Base-by-base conservation (phyloP, 2,329 filamentous ascomycete species). In the Ascochyta clinopodiicola region DNA sequence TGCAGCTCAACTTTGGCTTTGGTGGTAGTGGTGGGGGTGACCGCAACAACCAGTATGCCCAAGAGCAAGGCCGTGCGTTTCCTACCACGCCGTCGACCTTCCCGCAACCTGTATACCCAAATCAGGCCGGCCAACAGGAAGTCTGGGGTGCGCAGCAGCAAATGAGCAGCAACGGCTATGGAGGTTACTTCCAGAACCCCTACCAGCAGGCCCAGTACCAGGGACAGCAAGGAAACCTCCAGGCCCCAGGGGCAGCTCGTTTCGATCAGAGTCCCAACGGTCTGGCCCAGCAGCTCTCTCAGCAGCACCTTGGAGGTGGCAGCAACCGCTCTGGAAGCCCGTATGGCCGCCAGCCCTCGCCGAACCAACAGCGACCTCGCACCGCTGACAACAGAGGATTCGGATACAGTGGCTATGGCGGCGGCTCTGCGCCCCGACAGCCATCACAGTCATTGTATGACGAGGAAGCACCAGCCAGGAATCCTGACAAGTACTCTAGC, bases 221-320 rank as follows among this genome's bases (percentile, higher is more conserved):
- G 63, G 80, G 82, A 57, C 83, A 85, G 67, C 79, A 80, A 61
- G 74, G 72, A 31, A 75, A 75, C 52, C 67, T 75, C 38, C 77
- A 75, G 57, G 81, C 84, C 42, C 81, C 82, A 44, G 83, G 85
- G 61, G 75, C 80, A 48, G 78, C 81, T 56, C 76, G 76, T 79
- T 85, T 80, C 73, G 92, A 91, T 70, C 92, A 97, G 72, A 90
- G 89, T 65, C 96, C 94, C 67, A 95, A 92, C 68, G 93, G 92
- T 27, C 84, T 98, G 40, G 92, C 93, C 57, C 92, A 97, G 75
- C 95, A 99, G 76, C 96, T 98, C 77, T 96, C 94, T 55, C 92
- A 97, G 77, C 94, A 98, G 81, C 96, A 97, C 76, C 84, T 98
- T 21, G 87, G 87, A 42, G 36, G 52, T 21, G 86, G 86, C 39